Evolutionary conservation across 179 eudicot genomes (phyloP), one percentile per base, ranked within the genome.

Genomic region (Monotropa hypopitys): DNA sequence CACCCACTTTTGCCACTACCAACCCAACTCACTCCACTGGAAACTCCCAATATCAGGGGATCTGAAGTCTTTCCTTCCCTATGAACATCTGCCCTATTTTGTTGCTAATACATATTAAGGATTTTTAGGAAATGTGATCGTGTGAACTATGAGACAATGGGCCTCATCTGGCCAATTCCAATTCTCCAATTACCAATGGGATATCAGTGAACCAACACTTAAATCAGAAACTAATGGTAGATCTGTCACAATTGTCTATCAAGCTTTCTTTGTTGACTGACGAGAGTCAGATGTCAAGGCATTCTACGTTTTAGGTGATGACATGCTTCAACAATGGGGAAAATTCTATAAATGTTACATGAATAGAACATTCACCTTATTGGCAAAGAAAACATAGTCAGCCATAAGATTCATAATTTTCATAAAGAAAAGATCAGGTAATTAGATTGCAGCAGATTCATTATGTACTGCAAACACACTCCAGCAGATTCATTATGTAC

Each of bases 261-360:
- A 82, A 81, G 47, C 83, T 91, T 47, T 90, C 95, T 0, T 78
- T 88, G 76, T 86, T 94, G 5, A 77, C 84, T 3, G 85, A 86
- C 76, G 78, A 59, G 38, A 81, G 80, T 16, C 86, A 79, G 35
- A 30, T 80, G 13, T 51, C 78, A 0, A 89, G 85, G 84, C 82
- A 75, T 38, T 79, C 96, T 0, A 73, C 80, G 2, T 87, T 86
- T 67, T 81, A 81, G 77, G 79, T 69, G 77, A 72, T 76, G 79
- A 75, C 82, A 80, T 80, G 88, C 56, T 87, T 89, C 77, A 81
- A 67, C 74, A 88, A 77, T 76, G 89, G 85, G 43, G 91, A 88
- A 66, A 81, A 82, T 78, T 74, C 84, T 33, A 79, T 87, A 43
- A 85, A 85, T 75, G 97, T 89, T 80, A 87, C 87, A 42, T 92